Evolutionary conservation across 2,329 filamentous ascomycete genomes (phyloP).

Genomic region (Fusarium protoensiforme): DNA sequence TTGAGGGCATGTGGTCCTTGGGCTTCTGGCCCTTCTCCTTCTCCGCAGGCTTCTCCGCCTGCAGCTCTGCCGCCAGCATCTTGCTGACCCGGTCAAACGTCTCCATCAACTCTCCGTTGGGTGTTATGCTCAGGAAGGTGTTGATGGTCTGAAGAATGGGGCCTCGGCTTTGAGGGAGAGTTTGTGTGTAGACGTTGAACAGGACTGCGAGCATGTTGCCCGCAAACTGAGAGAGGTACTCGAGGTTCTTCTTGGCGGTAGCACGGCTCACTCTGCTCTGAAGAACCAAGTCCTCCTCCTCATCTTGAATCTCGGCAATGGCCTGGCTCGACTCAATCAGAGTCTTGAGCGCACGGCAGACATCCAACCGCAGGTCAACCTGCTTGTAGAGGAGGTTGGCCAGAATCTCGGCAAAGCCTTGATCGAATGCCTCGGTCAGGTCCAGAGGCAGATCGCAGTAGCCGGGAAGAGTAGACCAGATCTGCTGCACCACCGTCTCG

Average conservation of each 20-base stretch:
- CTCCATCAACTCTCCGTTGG: constrained; percentile 79
- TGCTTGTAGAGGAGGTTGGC: constrained; percentile 95
- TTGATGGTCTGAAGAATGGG: constrained; percentile 96
- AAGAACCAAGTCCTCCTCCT: constrained; percentile 77
- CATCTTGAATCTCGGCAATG: constrained; percentile 74
- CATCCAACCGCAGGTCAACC: constrained; percentile 83
- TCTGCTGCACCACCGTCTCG: constrained; percentile 94
- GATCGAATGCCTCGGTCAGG: constrained; percentile 80
- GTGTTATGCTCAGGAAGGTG: constrained; percentile 89
- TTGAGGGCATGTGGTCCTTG: constrained; percentile 84
- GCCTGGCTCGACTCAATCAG: constrained; percentile 93
- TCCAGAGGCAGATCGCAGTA: constrained; percentile 96
- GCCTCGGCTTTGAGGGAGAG: constrained; percentile 89
- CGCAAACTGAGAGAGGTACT: constrained; percentile 82
- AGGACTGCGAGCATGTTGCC: constrained; percentile 93
- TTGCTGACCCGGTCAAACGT: constrained; percentile 89
- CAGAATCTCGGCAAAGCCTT: constrained; percentile 87
- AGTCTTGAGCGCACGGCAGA: constrained; percentile 87
- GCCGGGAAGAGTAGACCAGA: constrained; percentile 92
- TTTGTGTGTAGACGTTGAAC: constrained; percentile 99
- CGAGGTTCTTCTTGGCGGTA: constrained; percentile 81
- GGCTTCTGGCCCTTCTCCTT: constrained; percentile 72
- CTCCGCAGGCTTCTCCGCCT: constrained; percentile 63
- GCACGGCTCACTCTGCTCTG: constrained; percentile 82
- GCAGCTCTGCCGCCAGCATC: constrained; percentile 81